A percentile compares a stretch with the other conserved stretches of the same genome.
Conservation (phyloP, 2,329 filamentous ascomycete genomes). For the Ophiostoma sp. region DNA sequence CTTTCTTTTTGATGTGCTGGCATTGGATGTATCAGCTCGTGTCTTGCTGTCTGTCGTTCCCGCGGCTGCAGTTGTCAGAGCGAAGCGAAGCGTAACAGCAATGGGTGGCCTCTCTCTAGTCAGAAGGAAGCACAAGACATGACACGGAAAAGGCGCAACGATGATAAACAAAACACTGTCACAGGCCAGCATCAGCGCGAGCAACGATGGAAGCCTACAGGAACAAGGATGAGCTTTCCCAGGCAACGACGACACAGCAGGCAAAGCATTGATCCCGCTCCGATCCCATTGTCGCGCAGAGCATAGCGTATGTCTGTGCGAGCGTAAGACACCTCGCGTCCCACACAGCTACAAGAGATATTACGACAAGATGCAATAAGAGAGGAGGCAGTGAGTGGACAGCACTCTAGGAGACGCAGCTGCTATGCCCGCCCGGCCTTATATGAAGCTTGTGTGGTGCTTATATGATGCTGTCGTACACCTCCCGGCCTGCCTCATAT, state of each 20-base stretch:
- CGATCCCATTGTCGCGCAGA: too few relatives aligned
- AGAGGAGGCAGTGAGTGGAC: background rate
- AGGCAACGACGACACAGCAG: background rate
- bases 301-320: too few relatives aligned
- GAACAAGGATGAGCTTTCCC: background rate
- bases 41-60: background rate
- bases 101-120: background rate
- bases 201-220: background rate
- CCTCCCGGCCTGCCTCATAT: background rate
- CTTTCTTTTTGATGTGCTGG: background rate
- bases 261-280: too few relatives aligned
- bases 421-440: background rate
- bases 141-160: background rate
- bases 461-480: background rate
- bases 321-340: too few relatives aligned
- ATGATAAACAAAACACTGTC: background rate
- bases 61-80: background rate
- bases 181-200: too few relatives aligned
- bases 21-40: background rate
- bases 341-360: too few relatives aligned
- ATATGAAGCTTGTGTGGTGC: background rate
- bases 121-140: background rate
- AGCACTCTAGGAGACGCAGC: background rate
- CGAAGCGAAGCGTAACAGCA: constrained; percentile 8
- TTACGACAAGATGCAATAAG: background rate